phyloP scores from a whole-genome alignment of 305 asterid genomes.

The Fraxinus sp. region DNA sequence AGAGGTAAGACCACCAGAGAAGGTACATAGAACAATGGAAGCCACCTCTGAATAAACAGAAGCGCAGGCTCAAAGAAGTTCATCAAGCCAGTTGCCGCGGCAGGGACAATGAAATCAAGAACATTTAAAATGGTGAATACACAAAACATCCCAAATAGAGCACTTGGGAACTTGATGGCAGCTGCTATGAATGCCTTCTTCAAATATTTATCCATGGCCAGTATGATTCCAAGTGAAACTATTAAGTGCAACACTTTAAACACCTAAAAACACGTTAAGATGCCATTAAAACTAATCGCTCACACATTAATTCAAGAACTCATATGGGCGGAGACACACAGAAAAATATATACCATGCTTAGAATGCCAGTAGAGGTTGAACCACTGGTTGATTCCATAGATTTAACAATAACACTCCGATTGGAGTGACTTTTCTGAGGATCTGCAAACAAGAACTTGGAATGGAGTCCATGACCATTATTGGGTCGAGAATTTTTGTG shows the following conservation, averaged over 20 bases:
- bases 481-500: constrained; percentile 15
- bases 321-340: background rate
- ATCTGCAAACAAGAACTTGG: constrained; percentile 27
- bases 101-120: constrained; percentile 74
- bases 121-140: constrained; percentile 64
- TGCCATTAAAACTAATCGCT: constrained; percentile 4
- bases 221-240: constrained; percentile 72
- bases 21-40: constrained; percentile 93
- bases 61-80: constrained; percentile 96
- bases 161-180: constrained; percentile 93
- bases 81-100: constrained; percentile 68
- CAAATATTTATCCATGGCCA: constrained; percentile 74
- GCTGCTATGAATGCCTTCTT: constrained; percentile 81
- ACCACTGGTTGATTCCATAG: constrained; percentile 47
- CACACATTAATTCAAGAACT: constrained; percentile 5
- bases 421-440: constrained; percentile 18
- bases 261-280: constrained; percentile 38
- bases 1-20: constrained; percentile 89
- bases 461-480: constrained; percentile 19
- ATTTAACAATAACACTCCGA: constrained; percentile 39
- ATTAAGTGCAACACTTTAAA: constrained; percentile 67
- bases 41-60: constrained; percentile 93
- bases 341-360: constrained; percentile 42
- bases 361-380: constrained; percentile 41
- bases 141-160: constrained; percentile 93